Evolutionary conservation across 2,329 filamentous ascomycete species (phyloP).

Genomic region (Ilyonectria destructans): DNA sequence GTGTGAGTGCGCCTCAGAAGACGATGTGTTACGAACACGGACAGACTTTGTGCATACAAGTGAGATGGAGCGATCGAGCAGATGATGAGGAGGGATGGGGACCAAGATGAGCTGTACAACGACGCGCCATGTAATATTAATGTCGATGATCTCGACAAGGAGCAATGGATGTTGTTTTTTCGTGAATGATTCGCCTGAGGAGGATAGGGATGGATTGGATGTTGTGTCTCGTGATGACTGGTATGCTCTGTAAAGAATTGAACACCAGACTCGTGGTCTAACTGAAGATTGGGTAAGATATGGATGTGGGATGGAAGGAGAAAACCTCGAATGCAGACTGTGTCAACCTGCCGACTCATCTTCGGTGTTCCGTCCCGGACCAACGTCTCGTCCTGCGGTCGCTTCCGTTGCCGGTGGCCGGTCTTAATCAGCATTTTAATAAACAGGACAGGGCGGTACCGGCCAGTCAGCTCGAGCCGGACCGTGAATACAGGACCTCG

Average conservation of each 20-base stretch:
- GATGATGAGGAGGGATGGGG: conserved; percentile 22
- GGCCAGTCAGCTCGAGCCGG: conserved; percentile 8
- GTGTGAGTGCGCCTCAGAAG: conserved; percentile 28
- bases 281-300: neutral
- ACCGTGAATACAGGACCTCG: neutral
- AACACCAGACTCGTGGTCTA: neutral
- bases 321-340: neutral
- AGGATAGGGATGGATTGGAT: neutral
- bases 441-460: neutral
- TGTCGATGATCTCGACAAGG: conserved; percentile 28
- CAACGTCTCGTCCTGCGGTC: neutral
- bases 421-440: neutral
- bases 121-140: conserved; percentile 46
- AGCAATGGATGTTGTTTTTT: conserved; percentile 31
- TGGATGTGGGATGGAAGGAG: neutral
- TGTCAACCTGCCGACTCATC: neutral
- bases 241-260: neutral
- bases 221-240: neutral
- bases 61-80: conserved; percentile 37
- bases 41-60: conserved; percentile 33
- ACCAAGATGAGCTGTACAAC: conserved; percentile 40
- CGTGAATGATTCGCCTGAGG: neutral
- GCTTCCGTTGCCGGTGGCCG: neutral
- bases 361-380: neutral
- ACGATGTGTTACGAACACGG: conserved; percentile 39